These are phyloP conservation scores for Moniliophthora roreri DNA, from an alignment of 1,284 basidiomycete genomes.

Conservation along the genomic window DNA sequence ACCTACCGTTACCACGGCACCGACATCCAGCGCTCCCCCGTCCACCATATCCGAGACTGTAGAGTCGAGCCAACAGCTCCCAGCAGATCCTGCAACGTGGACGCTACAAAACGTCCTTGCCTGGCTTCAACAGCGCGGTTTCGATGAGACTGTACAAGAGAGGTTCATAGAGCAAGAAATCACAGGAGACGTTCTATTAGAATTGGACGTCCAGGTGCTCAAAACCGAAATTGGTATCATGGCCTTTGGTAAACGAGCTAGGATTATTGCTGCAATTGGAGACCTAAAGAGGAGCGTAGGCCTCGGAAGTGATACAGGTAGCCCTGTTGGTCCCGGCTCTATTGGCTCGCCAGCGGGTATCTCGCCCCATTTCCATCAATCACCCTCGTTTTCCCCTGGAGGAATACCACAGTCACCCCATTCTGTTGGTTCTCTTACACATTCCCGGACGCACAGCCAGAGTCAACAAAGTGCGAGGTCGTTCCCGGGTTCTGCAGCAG, in stretches of 20 bases:
- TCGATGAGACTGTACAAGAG: slow-evolving; percentile 79
- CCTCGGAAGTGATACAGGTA: background rate
- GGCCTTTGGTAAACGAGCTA: slow-evolving; percentile 92
- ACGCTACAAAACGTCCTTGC: slow-evolving; percentile 86
- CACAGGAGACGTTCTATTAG: slow-evolving; percentile 93
- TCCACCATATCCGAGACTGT: background rate
- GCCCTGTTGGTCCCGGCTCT: slow-evolving; percentile 19
- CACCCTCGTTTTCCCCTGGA: slow-evolving; percentile 12
- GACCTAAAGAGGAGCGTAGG: slow-evolving; percentile 66
- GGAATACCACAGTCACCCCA: slow-evolving; percentile 42
- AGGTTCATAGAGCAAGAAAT: slow-evolving; percentile 98
- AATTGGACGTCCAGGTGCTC: slow-evolving; percentile 89
- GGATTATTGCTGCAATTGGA: slow-evolving; percentile 92
- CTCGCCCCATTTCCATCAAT: background rate
- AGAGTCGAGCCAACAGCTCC: slow-evolving; percentile 13
- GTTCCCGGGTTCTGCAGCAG: slow-evolving; percentile 14
- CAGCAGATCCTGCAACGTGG: slow-evolving; percentile 73
- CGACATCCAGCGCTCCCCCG: background rate
- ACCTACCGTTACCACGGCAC: background rate
- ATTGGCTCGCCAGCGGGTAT: slow-evolving; percentile 19
- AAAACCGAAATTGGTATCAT: slow-evolving; percentile 95
- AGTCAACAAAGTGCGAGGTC: slow-evolving; percentile 21
- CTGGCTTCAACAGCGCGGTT: slow-evolving; percentile 86
- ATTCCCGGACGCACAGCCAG: slow-evolving; percentile 33
- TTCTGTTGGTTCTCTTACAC: slow-evolving; percentile 32